Base-by-base conservation (phyloP, 495 filamentous ascomycete species). In the Penicillium taxi region DNA sequence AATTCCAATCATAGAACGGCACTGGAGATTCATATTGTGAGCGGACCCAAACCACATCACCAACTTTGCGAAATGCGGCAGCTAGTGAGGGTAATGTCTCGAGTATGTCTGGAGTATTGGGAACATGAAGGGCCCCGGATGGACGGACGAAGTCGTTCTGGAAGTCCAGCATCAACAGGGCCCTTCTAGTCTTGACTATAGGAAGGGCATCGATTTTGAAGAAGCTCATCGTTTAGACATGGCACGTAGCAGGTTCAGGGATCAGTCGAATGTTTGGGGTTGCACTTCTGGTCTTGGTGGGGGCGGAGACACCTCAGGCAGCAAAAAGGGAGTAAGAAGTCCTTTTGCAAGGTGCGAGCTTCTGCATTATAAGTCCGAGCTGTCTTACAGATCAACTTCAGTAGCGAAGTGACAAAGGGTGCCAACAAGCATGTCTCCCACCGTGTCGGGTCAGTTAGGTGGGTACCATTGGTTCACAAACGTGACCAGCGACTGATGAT, bases 91-190 rank as follows among this genome's bases (percentile, higher is more conserved):
- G 69, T 20, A 88, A 74, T 2, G 70, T 73, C 16, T 82, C 73
- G 14, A 91, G 55, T 34, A 87, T 84, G 9, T 80, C 76, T 6
- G 73, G 61, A 13, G 77, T 75, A 27, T 76, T 73, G 27, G 66
- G 66, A 26, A 86, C 73, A 23, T 80, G 72, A 22, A 94, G 65
- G 26, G 78, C 76, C 21, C 83, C 86, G 24, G 76, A 72, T 1
- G 75, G 59, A 18, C 76, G 73, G 28, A 94, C 57, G 51, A 96
- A 94, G 58, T 96, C 91, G 55, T 95, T 94, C 45, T 96, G 91
- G 15, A 94, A 73, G 52, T 94, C 89, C 35, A 96, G 66, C 9
- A 95, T 56, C 16, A 98, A 64, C 25, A 98, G 61, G 1, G 87
- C 91, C 64, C 88, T 84, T 32, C 86, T 77, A 8, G 88, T 91